These are phyloP conservation scores for Arthrobotrys sinensis DNA, from an alignment of 2,329 filamentous ascomycete species.

Conservation along the genomic window DNA sequence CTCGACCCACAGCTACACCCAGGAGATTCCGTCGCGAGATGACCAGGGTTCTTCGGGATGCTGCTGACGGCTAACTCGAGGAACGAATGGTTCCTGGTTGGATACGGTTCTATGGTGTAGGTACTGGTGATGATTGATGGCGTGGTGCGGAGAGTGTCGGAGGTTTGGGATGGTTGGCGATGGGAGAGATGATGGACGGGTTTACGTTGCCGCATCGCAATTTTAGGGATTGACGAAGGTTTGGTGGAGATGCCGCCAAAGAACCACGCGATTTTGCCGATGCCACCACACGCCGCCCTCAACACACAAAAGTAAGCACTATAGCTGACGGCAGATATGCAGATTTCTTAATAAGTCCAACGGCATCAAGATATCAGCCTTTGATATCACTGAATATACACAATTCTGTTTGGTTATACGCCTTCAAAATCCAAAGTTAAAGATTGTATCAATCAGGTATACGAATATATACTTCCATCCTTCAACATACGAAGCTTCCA, in stretches of 20 bases:
- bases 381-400: too few relatives aligned
- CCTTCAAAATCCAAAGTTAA: too few relatives aligned
- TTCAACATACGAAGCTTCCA: too few relatives aligned
- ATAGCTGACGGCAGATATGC: too few relatives aligned
- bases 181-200: slow-evolving; percentile 11
- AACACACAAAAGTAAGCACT: slow-evolving; percentile 1
- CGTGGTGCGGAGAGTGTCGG: slow-evolving; percentile 6
- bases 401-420: too few relatives aligned
- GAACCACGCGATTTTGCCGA: slow-evolving; percentile 28
- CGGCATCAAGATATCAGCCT: too few relatives aligned
- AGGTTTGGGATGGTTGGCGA: slow-evolving; percentile 15
- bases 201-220: slow-evolving; percentile 44
- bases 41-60: background rate
- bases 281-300: background rate
- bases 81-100: background rate
- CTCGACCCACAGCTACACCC: background rate
- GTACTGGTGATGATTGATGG: background rate
- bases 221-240: slow-evolving; percentile 16
- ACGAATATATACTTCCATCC: too few relatives aligned
- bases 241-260: slow-evolving; percentile 41
- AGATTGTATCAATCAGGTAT: too few relatives aligned
- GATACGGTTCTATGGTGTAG: background rate
- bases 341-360: too few relatives aligned
- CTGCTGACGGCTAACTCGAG: slow-evolving; percentile 3
- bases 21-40: background rate